These are phyloP conservation scores for Beauveria medogensis DNA, from an alignment of 2,329 filamentous ascomycete genomes.

Conservation along the genomic window DNA sequence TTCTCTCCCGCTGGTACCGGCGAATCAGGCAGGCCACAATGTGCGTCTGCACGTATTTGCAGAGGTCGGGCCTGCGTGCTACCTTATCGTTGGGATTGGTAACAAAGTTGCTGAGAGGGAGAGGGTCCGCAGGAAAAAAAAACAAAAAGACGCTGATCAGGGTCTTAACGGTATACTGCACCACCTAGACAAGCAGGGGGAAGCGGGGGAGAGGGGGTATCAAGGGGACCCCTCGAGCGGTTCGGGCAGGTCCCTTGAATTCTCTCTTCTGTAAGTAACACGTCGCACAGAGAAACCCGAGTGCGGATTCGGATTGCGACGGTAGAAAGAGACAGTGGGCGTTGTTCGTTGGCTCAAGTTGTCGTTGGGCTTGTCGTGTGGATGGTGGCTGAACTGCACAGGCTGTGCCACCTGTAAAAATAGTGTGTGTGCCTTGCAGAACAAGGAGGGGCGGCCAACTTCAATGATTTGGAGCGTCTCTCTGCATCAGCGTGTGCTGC, in stretches of 20 bases:
- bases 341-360: neutral
- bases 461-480: neutral
- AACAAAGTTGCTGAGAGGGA: neutral
- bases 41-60: neutral
- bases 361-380: neutral
- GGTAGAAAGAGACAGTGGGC: too few species aligned
- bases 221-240: neutral
- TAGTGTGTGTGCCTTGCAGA: slow-evolving; percentile 4
- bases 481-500: neutral
- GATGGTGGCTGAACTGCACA: neutral
- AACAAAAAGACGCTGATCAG: neutral
- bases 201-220: neutral
- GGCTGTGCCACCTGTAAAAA: neutral
- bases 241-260: neutral
- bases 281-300: neutral
- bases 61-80: too few species aligned
- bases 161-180: neutral
- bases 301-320: too few species aligned
- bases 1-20: neutral
- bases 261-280: neutral
- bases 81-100: neutral
- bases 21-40: neutral
- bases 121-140: neutral
- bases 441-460: neutral
- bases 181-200: neutral